A percentile compares a stretch with the other conserved stretches of the same genome.
These are phyloP conservation scores for Aspergillus udagawae DNA, from an alignment of 2,329 filamentous ascomycete species.

Conservation along the genomic window DNA sequence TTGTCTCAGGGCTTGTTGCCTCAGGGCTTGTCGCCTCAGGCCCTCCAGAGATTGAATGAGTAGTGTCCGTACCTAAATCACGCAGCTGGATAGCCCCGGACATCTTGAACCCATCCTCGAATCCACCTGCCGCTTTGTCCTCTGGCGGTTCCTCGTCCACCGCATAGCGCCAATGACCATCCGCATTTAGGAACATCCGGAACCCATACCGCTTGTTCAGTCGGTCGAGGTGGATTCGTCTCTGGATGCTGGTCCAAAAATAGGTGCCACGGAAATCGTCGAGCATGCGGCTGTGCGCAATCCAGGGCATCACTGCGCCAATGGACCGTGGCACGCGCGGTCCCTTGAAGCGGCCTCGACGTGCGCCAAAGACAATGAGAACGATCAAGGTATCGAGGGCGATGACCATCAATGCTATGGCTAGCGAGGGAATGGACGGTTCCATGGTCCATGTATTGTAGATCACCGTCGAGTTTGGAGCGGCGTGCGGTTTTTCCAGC, in stretches of 20 bases:
- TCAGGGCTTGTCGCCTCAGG: too few species aligned
- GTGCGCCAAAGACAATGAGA: conserved; percentile 29
- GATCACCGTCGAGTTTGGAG: conserved; percentile 25
- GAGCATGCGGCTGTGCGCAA: conserved; percentile 32
- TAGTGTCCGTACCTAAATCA: background rate
- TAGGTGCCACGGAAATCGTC: conserved; percentile 28
- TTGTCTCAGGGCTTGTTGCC: background rate
- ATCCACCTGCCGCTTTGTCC: conserved; percentile 1
- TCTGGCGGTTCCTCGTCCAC: conserved; percentile 27
- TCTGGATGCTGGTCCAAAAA: conserved; percentile 24
- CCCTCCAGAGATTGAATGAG: too few species aligned
- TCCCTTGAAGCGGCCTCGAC: conserved; percentile 29
- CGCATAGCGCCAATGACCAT: conserved; percentile 29
- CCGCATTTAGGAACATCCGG: conserved; percentile 26
- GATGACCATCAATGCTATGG: conserved; percentile 27
- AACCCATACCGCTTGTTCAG: conserved; percentile 31
- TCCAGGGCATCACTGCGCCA: conserved; percentile 31
- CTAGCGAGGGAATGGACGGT: conserved; percentile 25
- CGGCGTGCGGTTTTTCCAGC: conserved; percentile 14
- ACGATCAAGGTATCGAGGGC: conserved; percentile 30
- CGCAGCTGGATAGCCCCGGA: conserved; percentile 4
- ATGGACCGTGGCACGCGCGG: conserved; percentile 33
- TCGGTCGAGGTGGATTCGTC: conserved; percentile 21
- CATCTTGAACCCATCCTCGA: background rate
- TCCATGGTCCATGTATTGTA: conserved; percentile 30